phyloP scores from a whole-genome alignment of 108 stramenopile genomes.

The Parietichytrium sp. region DNA sequence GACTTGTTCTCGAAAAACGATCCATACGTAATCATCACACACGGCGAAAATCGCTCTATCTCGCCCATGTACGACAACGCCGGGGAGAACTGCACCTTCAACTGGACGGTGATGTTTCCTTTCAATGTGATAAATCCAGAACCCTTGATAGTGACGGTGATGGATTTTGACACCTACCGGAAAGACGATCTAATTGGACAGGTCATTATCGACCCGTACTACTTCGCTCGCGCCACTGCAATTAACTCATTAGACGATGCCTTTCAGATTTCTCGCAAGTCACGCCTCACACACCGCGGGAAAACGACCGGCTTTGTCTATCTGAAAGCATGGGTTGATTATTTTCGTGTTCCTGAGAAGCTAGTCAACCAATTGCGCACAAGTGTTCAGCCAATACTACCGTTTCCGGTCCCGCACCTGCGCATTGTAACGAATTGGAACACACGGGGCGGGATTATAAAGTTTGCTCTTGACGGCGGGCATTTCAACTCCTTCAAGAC shows the following conservation, averaged over 20 bases:
- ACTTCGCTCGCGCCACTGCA: background rate
- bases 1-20: background rate
- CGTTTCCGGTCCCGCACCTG: background rate
- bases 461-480: background rate
- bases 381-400: background rate
- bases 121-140: background rate
- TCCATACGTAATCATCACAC: background rate
- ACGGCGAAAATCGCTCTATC: background rate
- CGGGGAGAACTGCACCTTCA: background rate
- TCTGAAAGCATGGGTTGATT: background rate
- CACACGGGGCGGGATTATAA: background rate
- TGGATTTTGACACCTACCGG: background rate
- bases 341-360: background rate
- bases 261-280: background rate
- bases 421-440: slow-evolving; percentile 15
- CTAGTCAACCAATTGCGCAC: background rate
- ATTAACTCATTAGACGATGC: background rate
- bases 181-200: background rate
- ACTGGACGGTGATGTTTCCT: slow-evolving; percentile 16
- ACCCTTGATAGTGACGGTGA: slow-evolving; percentile 2
- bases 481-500: slow-evolving; percentile 40
- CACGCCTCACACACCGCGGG: background rate
- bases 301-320: background rate
- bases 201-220: background rate
- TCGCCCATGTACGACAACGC: background rate